Percentiles rank a stretch among this genome's conserved stretches.
phyloP scores from a whole-genome alignment of 768 basidiomycete genomes.

The Psilocybe subaeruginosa region DNA sequence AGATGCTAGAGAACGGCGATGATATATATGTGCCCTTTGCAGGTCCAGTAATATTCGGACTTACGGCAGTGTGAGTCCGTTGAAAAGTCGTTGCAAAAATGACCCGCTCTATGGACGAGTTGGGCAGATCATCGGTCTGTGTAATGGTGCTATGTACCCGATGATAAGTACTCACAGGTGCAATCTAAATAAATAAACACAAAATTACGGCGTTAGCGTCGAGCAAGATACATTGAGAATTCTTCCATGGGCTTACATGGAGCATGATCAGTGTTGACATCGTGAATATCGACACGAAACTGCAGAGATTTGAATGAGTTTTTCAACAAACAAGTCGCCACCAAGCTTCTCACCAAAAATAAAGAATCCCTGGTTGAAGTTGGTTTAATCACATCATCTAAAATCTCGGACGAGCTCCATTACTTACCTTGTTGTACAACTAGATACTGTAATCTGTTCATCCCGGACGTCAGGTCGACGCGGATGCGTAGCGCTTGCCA shows the following conservation, averaged over 20 bases:
- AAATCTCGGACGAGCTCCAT: no score
- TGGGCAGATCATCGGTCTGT: background rate
- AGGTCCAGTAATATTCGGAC: background rate
- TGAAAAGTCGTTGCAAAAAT: background rate
- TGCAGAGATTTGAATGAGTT: background rate
- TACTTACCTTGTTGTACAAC: background rate
- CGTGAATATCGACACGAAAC: background rate
- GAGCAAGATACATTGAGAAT: background rate
- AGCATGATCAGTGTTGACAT: background rate
- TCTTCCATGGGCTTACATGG: background rate
- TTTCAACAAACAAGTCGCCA: background rate
- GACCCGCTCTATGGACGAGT: background rate
- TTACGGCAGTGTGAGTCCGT: constrained; percentile 1
- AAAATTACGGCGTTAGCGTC: no score
- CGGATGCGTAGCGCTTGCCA: constrained; percentile 1
- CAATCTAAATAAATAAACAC: background rate
- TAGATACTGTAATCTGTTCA: background rate
- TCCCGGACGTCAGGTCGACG: background rate
- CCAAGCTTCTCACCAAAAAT: background rate
- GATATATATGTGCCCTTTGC: no score
- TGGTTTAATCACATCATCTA: background rate
- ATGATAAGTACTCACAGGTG: background rate
- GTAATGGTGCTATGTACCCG: no score
- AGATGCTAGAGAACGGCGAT: background rate
- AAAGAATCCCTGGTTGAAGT: background rate